Base-by-base conservation (phyloP, 2,329 filamentous ascomycete genomes). In the Fusarium agapanthi region DNA sequence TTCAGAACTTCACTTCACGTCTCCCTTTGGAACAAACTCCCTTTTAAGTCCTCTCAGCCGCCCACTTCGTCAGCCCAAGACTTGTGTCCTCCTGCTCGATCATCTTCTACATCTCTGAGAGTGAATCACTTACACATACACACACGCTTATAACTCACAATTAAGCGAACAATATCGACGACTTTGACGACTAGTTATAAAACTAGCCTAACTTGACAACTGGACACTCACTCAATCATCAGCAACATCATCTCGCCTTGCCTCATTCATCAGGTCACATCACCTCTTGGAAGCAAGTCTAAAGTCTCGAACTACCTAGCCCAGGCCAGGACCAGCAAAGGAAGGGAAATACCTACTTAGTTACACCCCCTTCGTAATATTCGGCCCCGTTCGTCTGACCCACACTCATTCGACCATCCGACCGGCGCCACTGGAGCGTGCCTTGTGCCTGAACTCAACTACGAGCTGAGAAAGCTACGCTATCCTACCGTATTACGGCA, bases 341-440 rank as follows among this genome's bases (percentile, higher is more conserved):
- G 30, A 63, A 37, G 64, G 63, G 40, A 71, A 45, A 38, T 51
- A 57, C 26, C 44, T 35, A 35, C 34, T 34, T 34, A 34, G 32
- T 34, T 28, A 22, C 70, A 73, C 70, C 50, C 71, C 66, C 56
- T 68, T 68, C 62, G 54, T 67, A 74, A 63, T 69, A 74, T 58
- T 71, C 65, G 71, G 67, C 51, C 71, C 75, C 73, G 37, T 62
- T 76, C 70, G 75, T 75, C 63, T 77, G 75, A 77, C 75, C 75
- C 73, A 75, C 74, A 62, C 65, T 70, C 73, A 67, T 76, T 75
- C 75, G 69, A 74, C 72, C 75, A 61, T 66, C 71, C 75, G 73
- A 77, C 75, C 75, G 73, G 75, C 75, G 71, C 75, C 75, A 57
- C 73, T 76, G 65, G 65, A 76, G 68, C 68, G 70, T 72, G 69